A percentile compares a stretch with the other conserved stretches of the same genome.
These are phyloP conservation scores for Lenzites betulinus DNA, from an alignment of 768 basidiomycete species.

Conservation along the genomic window DNA sequence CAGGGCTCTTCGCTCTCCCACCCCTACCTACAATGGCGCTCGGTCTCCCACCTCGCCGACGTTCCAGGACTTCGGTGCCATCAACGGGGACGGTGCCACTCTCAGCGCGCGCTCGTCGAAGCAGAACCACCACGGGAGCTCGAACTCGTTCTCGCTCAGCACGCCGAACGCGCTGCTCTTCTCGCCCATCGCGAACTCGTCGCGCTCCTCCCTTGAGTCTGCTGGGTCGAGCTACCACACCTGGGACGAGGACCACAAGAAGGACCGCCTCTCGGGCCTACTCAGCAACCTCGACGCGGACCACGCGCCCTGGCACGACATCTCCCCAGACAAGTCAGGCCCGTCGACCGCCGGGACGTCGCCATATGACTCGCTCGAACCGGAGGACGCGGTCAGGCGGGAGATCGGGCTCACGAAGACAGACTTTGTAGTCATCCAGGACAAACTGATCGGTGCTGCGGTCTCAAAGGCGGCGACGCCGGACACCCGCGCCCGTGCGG, in stretches of 20 bases:
- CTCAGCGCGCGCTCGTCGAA: slow-evolving; percentile 55
- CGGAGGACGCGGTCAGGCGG: slow-evolving; percentile 66
- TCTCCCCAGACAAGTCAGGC: slow-evolving; percentile 50
- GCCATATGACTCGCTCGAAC: slow-evolving; percentile 53
- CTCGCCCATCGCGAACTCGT: slow-evolving; percentile 71
- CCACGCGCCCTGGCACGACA: slow-evolving; percentile 66
- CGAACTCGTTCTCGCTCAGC: slow-evolving; percentile 36
- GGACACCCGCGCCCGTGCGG: slow-evolving; percentile 61
- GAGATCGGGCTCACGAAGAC: slow-evolving; percentile 68
- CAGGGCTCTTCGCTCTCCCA: slow-evolving; percentile 56
- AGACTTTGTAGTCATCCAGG: slow-evolving; percentile 75
- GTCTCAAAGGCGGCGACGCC: slow-evolving; percentile 56
- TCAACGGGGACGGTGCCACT: slow-evolving; percentile 37
- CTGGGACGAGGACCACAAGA: slow-evolving; percentile 60
- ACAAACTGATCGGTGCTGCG: slow-evolving; percentile 69
- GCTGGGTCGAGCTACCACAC: slow-evolving; percentile 87
- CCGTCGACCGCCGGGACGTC: slow-evolving; percentile 52
- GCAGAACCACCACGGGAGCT: slow-evolving; percentile 34
- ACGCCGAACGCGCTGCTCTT: slow-evolving; percentile 54
- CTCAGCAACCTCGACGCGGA: slow-evolving; percentile 54
- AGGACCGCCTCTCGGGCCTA: slow-evolving; percentile 53
- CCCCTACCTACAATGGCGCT: slow-evolving; percentile 60
- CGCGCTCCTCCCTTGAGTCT: slow-evolving; percentile 78
- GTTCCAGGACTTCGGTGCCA: slow-evolving; percentile 39
- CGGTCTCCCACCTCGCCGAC: slow-evolving; percentile 58